Evolutionary conservation across 2,329 filamentous ascomycete species (phyloP).

Genomic region (Raffaelea ambrosiae): DNA sequence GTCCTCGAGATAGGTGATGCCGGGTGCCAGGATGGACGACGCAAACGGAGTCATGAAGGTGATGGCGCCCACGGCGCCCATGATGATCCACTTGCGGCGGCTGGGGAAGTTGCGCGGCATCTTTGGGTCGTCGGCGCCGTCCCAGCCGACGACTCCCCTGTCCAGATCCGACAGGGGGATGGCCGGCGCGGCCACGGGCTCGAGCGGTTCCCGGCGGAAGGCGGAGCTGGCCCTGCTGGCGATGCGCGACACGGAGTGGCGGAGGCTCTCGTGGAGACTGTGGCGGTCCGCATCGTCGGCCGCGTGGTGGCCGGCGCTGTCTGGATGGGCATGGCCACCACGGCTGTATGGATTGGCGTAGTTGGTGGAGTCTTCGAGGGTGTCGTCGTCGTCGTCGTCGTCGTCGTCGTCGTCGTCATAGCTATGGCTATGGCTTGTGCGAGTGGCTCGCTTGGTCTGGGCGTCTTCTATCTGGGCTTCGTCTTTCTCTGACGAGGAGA

Average conservation of each 20-base stretch:
- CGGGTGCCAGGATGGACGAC: conserved; percentile 50
- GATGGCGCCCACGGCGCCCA: conserved; percentile 47
- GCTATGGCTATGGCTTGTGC: background rate
- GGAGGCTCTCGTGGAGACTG: background rate
- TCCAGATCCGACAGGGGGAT: conserved; percentile 43
- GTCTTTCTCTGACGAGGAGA: no score
- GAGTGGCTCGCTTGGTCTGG: no score
- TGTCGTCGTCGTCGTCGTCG: background rate
- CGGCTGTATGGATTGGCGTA: no score
- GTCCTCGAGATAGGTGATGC: conserved; percentile 30
- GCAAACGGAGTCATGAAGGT: conserved; percentile 59
- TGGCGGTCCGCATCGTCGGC: background rate
- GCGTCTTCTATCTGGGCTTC: no score
- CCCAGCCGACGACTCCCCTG: conserved; percentile 51
- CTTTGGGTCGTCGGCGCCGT: conserved; percentile 45
- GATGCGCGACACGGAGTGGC: conserved; percentile 9
- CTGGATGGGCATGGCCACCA: no score
- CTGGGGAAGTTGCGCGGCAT: conserved; percentile 51
- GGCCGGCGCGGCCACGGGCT: background rate
- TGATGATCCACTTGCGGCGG: conserved; percentile 49
- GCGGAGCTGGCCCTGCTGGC: conserved; percentile 10
- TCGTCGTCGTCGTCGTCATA: background rate
- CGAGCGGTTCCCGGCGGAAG: background rate
- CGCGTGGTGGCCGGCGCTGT: background rate
- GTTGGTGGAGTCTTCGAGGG: no score